Percentiles rank a stretch among this genome's conserved stretches.
Evolutionary conservation across 2,329 filamentous ascomycete genomes (phyloP).

Genomic region (Claviceps pazoutovae): DNA sequence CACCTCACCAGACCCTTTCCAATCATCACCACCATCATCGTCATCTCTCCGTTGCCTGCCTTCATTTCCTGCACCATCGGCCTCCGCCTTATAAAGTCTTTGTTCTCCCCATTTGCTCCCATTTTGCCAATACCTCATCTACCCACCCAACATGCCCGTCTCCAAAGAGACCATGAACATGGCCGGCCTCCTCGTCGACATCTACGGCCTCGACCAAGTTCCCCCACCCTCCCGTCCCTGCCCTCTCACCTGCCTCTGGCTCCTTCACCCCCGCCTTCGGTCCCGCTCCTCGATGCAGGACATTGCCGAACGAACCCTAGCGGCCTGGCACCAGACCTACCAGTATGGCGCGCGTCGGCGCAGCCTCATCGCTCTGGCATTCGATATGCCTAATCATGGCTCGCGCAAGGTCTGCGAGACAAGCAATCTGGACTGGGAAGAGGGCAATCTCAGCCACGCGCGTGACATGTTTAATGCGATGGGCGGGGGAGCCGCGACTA

Average conservation of each 20-base stretch:
- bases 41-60: too few species aligned
- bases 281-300: conserved; percentile 60
- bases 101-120: neutral
- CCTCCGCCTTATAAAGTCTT: neutral
- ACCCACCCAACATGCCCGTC: conserved; percentile 28
- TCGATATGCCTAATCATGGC: conserved; percentile 92
- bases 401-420: conserved; percentile 49
- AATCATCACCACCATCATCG: too few species aligned
- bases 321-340: conserved; percentile 46
- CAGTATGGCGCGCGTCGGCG: conserved; percentile 11
- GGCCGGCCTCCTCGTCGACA: conserved; percentile 61
- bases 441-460: conserved; percentile 69
- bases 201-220: conserved; percentile 64
- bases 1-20: too few species aligned
- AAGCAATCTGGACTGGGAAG: conserved; percentile 66
- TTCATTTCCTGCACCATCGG: too few species aligned
- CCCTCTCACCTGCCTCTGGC: conserved; percentile 70
- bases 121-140: conserved; percentile 9
- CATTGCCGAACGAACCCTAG: conserved; percentile 54
- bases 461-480: conserved; percentile 83
- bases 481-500: conserved; percentile 60
- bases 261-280: conserved; percentile 68
- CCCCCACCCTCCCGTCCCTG: conserved; percentile 40
- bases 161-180: conserved; percentile 58
- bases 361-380: conserved; percentile 68